Evolutionary conservation across 2,329 filamentous ascomycete genomes (phyloP).

Genomic region (Aspergillus flavus): DNA sequence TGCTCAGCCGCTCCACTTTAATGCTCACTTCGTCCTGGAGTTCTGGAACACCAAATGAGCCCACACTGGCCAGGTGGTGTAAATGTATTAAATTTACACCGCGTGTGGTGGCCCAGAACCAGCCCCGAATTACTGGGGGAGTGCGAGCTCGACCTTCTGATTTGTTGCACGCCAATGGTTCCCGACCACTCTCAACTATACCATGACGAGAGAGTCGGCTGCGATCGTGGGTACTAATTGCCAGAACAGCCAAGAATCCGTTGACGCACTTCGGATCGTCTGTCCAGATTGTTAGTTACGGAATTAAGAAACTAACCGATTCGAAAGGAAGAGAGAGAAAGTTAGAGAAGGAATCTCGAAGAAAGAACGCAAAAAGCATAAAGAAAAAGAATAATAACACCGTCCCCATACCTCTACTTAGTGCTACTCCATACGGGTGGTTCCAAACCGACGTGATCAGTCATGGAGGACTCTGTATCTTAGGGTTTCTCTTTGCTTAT

Average conservation of each 20-base stretch:
- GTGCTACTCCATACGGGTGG: background rate
- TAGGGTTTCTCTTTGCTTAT: background rate
- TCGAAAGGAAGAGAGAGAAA: conserved; percentile 7
- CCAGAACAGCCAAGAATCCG: background rate
- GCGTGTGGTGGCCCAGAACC: conserved; percentile 13
- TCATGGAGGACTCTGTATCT: background rate
- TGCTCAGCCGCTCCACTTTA: conserved; percentile 14
- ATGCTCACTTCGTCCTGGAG: conserved; percentile 5
- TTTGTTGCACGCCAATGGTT: background rate
- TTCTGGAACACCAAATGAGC: conserved; percentile 18
- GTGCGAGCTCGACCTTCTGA: background rate
- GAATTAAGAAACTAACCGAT: conserved; percentile 7
- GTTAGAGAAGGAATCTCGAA: conserved; percentile 14
- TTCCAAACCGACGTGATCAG: conserved; percentile 4
- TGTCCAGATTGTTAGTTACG: background rate
- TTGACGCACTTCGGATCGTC: background rate
- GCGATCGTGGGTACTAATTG: background rate
- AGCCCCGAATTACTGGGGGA: conserved; percentile 3
- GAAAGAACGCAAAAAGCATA: background rate
- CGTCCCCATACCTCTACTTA: background rate
- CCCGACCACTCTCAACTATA: background rate
- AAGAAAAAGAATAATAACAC: background rate
- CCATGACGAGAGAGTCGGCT: background rate
- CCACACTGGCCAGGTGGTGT: conserved; percentile 1
- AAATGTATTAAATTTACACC: conserved; percentile 14